Base-by-base conservation (phyloP, 139 green algal species). In the Volvox reticuliferus region DNA sequence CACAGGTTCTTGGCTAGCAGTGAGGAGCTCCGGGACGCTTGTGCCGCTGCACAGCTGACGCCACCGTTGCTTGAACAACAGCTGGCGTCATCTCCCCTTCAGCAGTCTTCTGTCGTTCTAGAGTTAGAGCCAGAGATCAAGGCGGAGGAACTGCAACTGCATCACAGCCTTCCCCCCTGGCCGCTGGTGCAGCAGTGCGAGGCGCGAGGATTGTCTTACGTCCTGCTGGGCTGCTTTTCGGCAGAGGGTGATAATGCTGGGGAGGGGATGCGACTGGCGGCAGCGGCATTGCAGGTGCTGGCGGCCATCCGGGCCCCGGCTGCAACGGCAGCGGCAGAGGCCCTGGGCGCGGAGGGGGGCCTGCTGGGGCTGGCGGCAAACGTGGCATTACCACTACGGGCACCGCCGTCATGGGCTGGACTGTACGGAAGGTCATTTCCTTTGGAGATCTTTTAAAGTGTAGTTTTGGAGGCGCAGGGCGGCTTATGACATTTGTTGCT, bases 231-330 rank as follows among this genome's bases (percentile, higher is more conserved):
- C 14, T 92, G 87, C 30, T 97, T 96, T 82, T 89, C 87, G 5
- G 44, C 91, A 5, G 95, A 97, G 84, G 95, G 95, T 12, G 95
- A 97, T 78, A 97, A 97, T 78, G 50, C 92, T 22, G 50, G 68
- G 24, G 94, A 97, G 78, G 95, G 87, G 0, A 21, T 95, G 69
- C 16, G 6, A 5, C 26, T 97, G 69, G 94, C 94, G 3, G 69
- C 22, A 1, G 37, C 28, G 0, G 78, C 79, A 62, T 36, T 93
- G 79, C 12, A 18, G 50, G 21, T 93, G 80, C 80, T 95, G 87
- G 65, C 26, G 77, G 67, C 55, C 21, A 35, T 77, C 85, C 76
- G 65, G 71, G 63, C 37, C 33, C 20, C 67, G 33, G 67, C 63
- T 22, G 35, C 19, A 67, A 13, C 33, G 62, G 63, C 44, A 35